phyloP scores from a whole-genome alignment of 225 moss, liverwort and hornwort genomes.

The Bryum argenteum region DNA sequence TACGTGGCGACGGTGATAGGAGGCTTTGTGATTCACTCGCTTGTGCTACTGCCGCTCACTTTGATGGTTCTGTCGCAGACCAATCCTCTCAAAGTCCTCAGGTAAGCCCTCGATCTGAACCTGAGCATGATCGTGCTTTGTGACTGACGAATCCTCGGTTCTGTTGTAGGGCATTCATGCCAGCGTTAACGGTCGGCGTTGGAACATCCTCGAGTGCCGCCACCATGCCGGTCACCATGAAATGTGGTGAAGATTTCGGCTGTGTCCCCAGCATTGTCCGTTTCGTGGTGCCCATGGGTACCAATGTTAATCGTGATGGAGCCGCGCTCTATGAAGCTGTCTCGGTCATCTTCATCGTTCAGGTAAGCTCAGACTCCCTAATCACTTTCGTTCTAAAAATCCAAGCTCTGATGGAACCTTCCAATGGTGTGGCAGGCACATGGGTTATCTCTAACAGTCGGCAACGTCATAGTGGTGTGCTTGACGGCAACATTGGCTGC shows the following conservation, averaged over 20 bases:
- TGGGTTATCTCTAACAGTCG: constrained; percentile 62
- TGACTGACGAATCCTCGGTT: background rate
- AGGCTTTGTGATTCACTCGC: constrained; percentile 67
- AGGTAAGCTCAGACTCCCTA: constrained; percentile 40
- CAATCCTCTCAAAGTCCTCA: constrained; percentile 70
- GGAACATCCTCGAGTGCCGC: constrained; percentile 92
- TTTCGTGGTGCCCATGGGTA: constrained; percentile 89
- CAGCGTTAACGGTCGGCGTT: constrained; percentile 75
- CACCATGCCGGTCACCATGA: constrained; percentile 89
- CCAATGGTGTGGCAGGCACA: constrained; percentile 62
- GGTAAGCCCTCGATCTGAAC: no score
- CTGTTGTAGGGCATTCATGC: constrained; percentile 55
- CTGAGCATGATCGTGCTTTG: no score
- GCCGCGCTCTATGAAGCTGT: constrained; percentile 94
- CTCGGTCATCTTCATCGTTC: constrained; percentile 83
- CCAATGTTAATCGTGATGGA: constrained; percentile 88
- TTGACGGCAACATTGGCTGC: constrained; percentile 89
- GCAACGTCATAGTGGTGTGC: constrained; percentile 68
- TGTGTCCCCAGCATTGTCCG: constrained; percentile 74
- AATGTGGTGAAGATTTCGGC: constrained; percentile 74
- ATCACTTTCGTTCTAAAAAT: no score
- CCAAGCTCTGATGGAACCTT: no score
- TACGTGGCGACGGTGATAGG: constrained; percentile 72
- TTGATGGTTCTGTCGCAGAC: constrained; percentile 59
- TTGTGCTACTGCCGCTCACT: constrained; percentile 63